Percentiles rank a stretch among this genome's conserved stretches.
phyloP scores from a whole-genome alignment of 306 rosid genomes.

The Pterocarpus santalinus region DNA sequence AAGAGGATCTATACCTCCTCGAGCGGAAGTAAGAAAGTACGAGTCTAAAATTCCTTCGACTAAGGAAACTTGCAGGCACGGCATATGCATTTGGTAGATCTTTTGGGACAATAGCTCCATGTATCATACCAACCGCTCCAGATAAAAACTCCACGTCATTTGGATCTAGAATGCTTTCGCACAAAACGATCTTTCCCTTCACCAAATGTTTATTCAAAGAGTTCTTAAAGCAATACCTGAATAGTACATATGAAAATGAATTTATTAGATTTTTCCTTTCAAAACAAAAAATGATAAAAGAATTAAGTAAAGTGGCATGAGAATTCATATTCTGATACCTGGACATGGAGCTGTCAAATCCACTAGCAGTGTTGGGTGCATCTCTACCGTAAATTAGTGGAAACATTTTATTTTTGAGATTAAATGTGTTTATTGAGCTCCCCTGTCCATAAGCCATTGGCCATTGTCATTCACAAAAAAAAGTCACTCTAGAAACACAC shows the following conservation, averaged over 20 bases:
- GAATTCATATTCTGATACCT: constrained; percentile 48
- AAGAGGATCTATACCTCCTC: constrained; percentile 25
- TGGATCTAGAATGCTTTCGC: background rate
- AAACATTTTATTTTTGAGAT: constrained; percentile 41
- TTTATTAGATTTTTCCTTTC: too few relatives aligned
- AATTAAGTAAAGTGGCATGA: background rate
- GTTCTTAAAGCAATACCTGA: constrained; percentile 3
- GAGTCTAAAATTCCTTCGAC: background rate
- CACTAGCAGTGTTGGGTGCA: constrained; percentile 48
- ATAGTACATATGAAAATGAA: background rate
- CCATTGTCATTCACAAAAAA: background rate
- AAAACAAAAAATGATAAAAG: background rate
- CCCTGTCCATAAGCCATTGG: constrained; percentile 51
- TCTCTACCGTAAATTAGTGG: constrained; percentile 60
- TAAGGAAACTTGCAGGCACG: constrained; percentile 49
- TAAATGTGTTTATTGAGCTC: constrained; percentile 53
- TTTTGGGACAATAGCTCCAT: background rate
- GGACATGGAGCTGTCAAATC: background rate
- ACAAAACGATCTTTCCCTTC: constrained; percentile 63
- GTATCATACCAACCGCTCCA: constrained; percentile 52
- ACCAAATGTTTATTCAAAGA: constrained; percentile 47
- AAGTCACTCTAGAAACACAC: too few relatives aligned
- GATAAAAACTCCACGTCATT: background rate
- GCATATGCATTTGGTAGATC: background rate
- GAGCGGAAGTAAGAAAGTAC: constrained; percentile 40